Conservation (phyloP, 139 green algal species). For the Auxenochlorella protothecoides region DNA sequence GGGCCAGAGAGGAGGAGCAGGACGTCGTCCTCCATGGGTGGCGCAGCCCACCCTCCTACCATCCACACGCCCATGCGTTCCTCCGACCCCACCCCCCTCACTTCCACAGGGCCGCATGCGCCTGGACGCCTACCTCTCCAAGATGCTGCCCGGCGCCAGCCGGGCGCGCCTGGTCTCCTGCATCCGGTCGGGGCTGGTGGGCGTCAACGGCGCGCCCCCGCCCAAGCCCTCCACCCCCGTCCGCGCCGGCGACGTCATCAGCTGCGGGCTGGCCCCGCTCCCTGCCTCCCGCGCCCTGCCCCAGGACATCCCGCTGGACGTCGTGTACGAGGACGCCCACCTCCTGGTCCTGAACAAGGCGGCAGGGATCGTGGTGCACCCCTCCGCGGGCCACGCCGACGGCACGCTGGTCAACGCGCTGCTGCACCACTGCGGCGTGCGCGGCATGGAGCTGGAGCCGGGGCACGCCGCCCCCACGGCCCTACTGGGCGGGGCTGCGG, state of each 20-base stretch:
- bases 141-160: constrained; percentile 35
- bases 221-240: constrained; percentile 40
- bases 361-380: constrained; percentile 86
- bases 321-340: constrained; percentile 87
- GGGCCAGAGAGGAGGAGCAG: no score
- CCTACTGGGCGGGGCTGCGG: no score
- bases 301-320: constrained; percentile 70
- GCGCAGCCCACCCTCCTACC: no score
- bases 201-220: constrained; percentile 42
- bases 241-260: constrained; percentile 52
- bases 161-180: constrained; percentile 46
- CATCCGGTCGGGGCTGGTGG: constrained; percentile 52
- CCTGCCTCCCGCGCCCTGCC: constrained; percentile 46
- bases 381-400: constrained; percentile 53
- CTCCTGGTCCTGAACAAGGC: constrained; percentile 92
- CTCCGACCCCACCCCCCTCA: no score
- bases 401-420: constrained; percentile 97
- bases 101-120: constrained; percentile 24
- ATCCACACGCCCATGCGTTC: no score
- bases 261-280: constrained; percentile 31
- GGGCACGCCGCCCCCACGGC: neutral
- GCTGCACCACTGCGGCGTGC: constrained; percentile 56
- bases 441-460: neutral
- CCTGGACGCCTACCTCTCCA: constrained; percentile 47
- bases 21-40: no score